Percentiles rank a stretch among this genome's conserved stretches.
phyloP scores from a whole-genome alignment of 495 filamentous ascomycete genomes.

The Saxophila tyrrhenica region DNA sequence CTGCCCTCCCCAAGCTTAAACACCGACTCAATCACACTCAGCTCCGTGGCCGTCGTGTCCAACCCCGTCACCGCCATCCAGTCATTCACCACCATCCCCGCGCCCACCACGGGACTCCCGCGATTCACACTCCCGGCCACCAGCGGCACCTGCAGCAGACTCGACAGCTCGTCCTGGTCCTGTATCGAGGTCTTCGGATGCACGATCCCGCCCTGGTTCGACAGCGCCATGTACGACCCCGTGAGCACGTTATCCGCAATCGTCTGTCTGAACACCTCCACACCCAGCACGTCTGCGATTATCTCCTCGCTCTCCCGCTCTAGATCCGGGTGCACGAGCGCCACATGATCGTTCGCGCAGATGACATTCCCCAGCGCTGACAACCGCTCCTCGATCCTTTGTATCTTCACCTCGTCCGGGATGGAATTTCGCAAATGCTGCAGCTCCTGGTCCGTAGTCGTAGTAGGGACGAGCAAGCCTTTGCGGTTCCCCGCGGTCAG shows the following conservation, averaged over 20 bases:
- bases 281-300: slow-evolving; percentile 89
- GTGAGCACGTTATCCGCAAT: slow-evolving; percentile 93
- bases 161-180: slow-evolving; percentile 94
- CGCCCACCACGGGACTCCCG: slow-evolving; percentile 85
- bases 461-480: slow-evolving; percentile 89
- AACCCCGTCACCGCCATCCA: slow-evolving; percentile 94
- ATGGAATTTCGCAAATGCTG: slow-evolving; percentile 91
- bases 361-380: slow-evolving; percentile 97
- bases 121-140: slow-evolving; percentile 91
- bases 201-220: slow-evolving; percentile 92
- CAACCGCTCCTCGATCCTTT: slow-evolving; percentile 91
- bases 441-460: slow-evolving; percentile 94
- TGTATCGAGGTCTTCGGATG: slow-evolving; percentile 94
- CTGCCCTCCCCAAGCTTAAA: slow-evolving; percentile 86
- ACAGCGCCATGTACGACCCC: slow-evolving; percentile 89
- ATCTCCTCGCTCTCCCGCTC: slow-evolving; percentile 61
- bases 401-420: slow-evolving; percentile 80
- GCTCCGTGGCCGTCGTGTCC: slow-evolving; percentile 91
- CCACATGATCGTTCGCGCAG: slow-evolving; percentile 90
- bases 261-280: slow-evolving; percentile 97
- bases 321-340: slow-evolving; percentile 89
- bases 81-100: slow-evolving; percentile 98
- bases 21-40: slow-evolving; percentile 91
- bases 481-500: slow-evolving; percentile 94
- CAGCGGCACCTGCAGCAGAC: slow-evolving; percentile 85